Evolutionary conservation across 305 asterid species (phyloP), one percentile per base, ranked within the genome.

Genomic region (Fraxinus greggii): DNA sequence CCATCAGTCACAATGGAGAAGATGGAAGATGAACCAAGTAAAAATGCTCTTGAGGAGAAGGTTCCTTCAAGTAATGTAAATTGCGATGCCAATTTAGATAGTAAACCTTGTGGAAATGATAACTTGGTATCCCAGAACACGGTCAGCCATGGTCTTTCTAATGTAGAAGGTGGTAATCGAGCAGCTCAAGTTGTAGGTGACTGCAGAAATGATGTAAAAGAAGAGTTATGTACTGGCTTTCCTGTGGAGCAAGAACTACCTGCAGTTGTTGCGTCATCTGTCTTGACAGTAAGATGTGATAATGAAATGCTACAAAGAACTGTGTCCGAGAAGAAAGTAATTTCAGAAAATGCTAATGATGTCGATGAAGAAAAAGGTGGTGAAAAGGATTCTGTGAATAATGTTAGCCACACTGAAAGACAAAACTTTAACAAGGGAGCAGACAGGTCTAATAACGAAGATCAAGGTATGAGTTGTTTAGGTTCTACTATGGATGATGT

Each of bases 41-140:
- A 81, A 72, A 86, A 54, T 59, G 75, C 81, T 79, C 83, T 23
- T 0, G 92, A 81, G 76, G 90, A 80, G 59, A 84, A 79, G 72
- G 85, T 38, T 45, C 36, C 77, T 48, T 42, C 73, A 56, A 24
- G 76, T 38, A 79, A 40, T 69, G 45, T 32, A 61, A 72, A 35
- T 63, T 56, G 59, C 29, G 86, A 81, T 81, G 83, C 61, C 73
- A 15, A 81, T 84, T 75, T 80, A 79, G 81, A 84, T 65, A 29
- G 85, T 67, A 83, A 72, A 65, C 29, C 29, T 59, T 83, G 70
- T 7, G 84, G 78, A 79, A 63, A 33, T 84, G 75, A 80, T 77
- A 82, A 74, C 24, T 42, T 75, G 38, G n/a, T 65, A 26, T 72
- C 69, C 36, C 87, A 85, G 75, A 87, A 81, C 31, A 76, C 63